Evolutionary conservation across 2,329 filamentous ascomycete species (phyloP), one percentile per base, ranked within the genome.

Genomic region (Aspergillus proliferans): DNA sequence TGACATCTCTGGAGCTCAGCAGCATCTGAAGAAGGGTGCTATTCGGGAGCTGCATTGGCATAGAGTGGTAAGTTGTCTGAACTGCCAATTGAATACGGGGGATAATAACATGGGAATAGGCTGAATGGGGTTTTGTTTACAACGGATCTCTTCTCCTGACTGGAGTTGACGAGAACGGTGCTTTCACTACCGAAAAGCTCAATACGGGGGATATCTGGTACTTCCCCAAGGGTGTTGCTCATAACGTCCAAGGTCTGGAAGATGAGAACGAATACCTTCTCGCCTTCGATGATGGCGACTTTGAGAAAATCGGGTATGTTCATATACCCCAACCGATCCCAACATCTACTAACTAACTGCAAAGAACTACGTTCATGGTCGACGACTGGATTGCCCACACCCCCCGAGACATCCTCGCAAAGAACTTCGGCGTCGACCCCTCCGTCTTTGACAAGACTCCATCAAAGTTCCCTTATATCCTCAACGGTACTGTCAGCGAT

Each of bases 341-440:
- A 39, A 2, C 15, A 18, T 40, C 3, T 7, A 38, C 34, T 38
- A 5, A 38, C 5, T 5, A 51, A 21, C 22, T 1, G 4, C 12
- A 30, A 15, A 80, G 80, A n/a, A 85, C 81, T 0, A 86, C 84
- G 0, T 87, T 87, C 73, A 85, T 82, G 69, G 74, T 87, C 21
- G 83, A 84, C 53, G 84, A 87, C 68, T 87, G 84, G 84, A 74
- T 87, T 33, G 70, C 77, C 0, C 83, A 86, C 60, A 87, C 83
- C 0, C 84, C 84, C 0, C 79, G 77, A 47, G 70, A 73, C 1
- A 73, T 87, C 41, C 71, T 87, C 0, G 83, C 83, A 33, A 86
- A 85, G 69, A 87, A 86, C 70, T 86, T 87, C 54, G 81, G 82
- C 19, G 75, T 87, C 18, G 72, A 80, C 44, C 73, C 76, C 19